A percentile compares a stretch with the other conserved stretches of the same genome.
Evolutionary conservation across 257 asterid species (phyloP).

Genomic region (Verbena officinalis): DNA sequence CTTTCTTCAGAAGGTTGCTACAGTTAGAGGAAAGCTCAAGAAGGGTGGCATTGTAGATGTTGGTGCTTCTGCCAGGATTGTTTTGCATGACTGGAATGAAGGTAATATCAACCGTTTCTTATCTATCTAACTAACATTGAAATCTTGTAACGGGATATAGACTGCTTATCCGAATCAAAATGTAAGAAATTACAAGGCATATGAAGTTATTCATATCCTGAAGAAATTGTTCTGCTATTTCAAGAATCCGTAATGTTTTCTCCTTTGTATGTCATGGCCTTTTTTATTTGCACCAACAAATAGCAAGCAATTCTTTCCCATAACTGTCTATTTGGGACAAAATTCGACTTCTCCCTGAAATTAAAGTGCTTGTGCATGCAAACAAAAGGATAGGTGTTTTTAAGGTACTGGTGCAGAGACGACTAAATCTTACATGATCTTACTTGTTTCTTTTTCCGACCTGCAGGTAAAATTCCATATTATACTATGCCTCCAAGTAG

Average conservation of each 20-base stretch:
- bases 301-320: too few species aligned
- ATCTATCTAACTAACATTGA: conserved; percentile 5
- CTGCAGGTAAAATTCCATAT: conserved; percentile 94
- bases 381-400: too few species aligned
- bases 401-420: background rate
- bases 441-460: background rate
- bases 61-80: conserved; percentile 85
- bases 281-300: too few species aligned
- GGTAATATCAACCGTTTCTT: too few species aligned
- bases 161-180: too few species aligned
- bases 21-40: conserved; percentile 81
- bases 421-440: background rate
- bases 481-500: conserved; percentile 89
- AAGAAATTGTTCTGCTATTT: background rate
- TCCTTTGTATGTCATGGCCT: background rate
- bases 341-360: too few species aligned
- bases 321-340: too few species aligned
- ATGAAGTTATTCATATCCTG: background rate
- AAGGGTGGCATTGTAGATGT: conserved; percentile 90
- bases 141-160: background rate
- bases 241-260: background rate
- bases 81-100: conserved; percentile 94
- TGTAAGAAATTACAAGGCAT: background rate
- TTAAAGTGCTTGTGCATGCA: too few species aligned
- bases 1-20: conserved; percentile 86